These are phyloP conservation scores for Sugiyamaella mastotermitis DNA, from an alignment of 805 yeast species.

Conservation along the genomic window DNA sequence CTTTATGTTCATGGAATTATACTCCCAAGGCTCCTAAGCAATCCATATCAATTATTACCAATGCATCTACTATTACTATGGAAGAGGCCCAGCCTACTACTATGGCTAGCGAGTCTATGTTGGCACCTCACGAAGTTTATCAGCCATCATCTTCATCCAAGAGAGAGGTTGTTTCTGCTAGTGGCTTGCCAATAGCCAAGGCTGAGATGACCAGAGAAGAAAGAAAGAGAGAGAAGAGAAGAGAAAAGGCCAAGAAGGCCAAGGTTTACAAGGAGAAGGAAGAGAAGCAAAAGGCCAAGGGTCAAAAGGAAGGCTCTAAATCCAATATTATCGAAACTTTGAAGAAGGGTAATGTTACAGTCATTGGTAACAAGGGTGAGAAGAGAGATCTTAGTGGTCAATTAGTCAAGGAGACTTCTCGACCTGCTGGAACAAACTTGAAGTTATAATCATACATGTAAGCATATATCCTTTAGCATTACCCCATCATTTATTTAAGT, in stretches of 20 bases:
- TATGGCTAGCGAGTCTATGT: constrained; percentile 59
- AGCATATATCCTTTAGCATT: too few species aligned
- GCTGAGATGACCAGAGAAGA: constrained; percentile 81
- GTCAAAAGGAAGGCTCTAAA: constrained; percentile 48
- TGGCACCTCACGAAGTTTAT: constrained; percentile 95
- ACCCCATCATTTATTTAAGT: too few species aligned
- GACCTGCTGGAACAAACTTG: constrained; percentile 21
- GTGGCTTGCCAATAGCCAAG: constrained; percentile 76
- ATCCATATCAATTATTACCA: constrained; percentile 72
- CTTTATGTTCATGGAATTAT: constrained; percentile 90
- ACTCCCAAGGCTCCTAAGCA: constrained; percentile 86
- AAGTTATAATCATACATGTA: constrained; percentile 25
- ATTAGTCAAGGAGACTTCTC: constrained; percentile 39
- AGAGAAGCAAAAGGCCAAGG: constrained; percentile 30
- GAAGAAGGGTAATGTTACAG: constrained; percentile 69
- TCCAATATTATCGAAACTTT: constrained; percentile 66
- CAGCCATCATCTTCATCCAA: constrained; percentile 33
- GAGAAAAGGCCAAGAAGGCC: constrained; percentile 74
- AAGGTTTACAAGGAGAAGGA: constrained; percentile 38
- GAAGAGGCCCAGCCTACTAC: constrained; percentile 96
- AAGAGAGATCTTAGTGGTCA: constrained; percentile 69
- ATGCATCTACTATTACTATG: constrained; percentile 77
- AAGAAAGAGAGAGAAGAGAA: constrained; percentile 78
- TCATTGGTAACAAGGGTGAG: constrained; percentile 71
- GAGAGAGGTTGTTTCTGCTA: constrained; percentile 56